Base-by-base conservation (phyloP, 225 moss, liverwort and hornwort species). In the Neckera pumila region DNA sequence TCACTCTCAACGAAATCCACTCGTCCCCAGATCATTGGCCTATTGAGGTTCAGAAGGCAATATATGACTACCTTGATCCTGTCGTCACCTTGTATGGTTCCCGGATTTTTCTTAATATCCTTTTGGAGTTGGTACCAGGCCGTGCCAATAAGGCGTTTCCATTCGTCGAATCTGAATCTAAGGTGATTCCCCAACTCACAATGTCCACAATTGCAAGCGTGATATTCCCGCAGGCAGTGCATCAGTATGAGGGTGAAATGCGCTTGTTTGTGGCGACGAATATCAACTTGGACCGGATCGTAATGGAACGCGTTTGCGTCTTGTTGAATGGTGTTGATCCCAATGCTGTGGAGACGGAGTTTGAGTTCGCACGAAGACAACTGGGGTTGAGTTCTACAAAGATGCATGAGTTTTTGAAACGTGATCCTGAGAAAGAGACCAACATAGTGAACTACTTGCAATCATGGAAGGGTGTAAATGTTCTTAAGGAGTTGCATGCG, bases 1-100 rank as follows among this genome's bases (percentile, higher is more conserved):
- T 92, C 62, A 92, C 91, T 31, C 34, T 89, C 30, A 67, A 36
- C n/a, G 91, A 92, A 83, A 88, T 92, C 20, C 85, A 87, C 42
- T 85, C 85, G 20, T 81, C 85, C 36, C 83, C 88, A 76, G 79
- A 92, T 81, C 91, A 92, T 87, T 92, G 91, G 92, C 92, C 92
- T 23, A 80, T 80, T 65, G 92, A 92, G 42, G 89, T 90, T 69
- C 91, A 88, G 38, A 86, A 80, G 75, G 74, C 86, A n/a, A 58
- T 92, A 73, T 86, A 62, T 45, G 27, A 61, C 65, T 86, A 86
- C 63, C 83, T 92, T 30, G 91, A 91, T 85, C 69, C 86, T 63
- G 54, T 92, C 61, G 13, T 91, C 74, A 88, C 88, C 67, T 91
- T 92, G 84, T 83, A 86, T 83, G 21, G 78, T 42, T 92, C 92